These are phyloP conservation scores for Colletotrichum truncatum DNA, from an alignment of 2,329 filamentous ascomycete species.

Conservation along the genomic window DNA sequence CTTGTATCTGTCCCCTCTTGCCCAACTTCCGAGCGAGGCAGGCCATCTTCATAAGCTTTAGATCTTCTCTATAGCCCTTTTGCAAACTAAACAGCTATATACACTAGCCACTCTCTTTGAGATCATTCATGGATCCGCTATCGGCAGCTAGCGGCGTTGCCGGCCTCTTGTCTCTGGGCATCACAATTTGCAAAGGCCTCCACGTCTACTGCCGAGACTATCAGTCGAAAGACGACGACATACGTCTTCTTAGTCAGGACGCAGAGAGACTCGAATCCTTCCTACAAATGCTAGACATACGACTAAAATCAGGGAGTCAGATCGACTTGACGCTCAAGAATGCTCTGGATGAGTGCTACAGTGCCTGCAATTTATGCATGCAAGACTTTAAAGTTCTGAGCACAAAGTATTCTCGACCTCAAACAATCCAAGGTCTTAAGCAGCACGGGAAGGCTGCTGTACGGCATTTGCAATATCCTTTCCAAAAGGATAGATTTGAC, in stretches of 20 bases:
- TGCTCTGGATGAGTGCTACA: background rate
- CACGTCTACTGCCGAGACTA: background rate
- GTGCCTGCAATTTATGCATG: background rate
- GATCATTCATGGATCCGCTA: background rate
- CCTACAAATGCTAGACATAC: background rate
- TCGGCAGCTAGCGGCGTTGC: background rate
- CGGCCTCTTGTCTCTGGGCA: background rate
- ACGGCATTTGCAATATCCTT: background rate
- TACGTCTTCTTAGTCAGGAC: background rate
- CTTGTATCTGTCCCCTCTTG: too few relatives aligned
- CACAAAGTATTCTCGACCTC: background rate
- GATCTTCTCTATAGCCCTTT: too few relatives aligned
- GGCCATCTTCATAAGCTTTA: too few relatives aligned
- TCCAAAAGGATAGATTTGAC: background rate
- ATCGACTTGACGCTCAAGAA: background rate
- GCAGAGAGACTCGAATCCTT: background rate
- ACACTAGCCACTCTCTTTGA: too few relatives aligned
- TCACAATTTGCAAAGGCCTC: background rate
- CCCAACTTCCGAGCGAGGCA: too few relatives aligned
- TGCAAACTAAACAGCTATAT: too few relatives aligned
- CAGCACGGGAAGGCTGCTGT: background rate
- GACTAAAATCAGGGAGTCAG: accelerated
- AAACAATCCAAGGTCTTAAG: accelerated
- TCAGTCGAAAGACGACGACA: background rate
- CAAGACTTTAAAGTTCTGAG: background rate